Evolutionary conservation across 225 moss, liverwort and hornwort species (phyloP), one percentile per base, ranked within the genome.

Genomic region (Thuidium tamariscinum): DNA sequence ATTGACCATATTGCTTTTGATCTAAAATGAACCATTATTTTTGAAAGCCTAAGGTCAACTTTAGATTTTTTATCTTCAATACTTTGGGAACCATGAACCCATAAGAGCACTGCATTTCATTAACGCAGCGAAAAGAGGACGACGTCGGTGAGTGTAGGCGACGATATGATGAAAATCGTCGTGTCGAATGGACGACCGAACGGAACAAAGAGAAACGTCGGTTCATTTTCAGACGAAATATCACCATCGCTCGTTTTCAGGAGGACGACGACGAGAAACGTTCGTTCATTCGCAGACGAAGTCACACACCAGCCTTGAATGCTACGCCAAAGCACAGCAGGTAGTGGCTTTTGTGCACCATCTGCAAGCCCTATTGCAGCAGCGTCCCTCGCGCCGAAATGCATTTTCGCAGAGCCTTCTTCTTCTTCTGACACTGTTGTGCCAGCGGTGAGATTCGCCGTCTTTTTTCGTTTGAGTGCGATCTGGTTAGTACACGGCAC

Each of bases 271-370:
- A 39, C 32, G 19, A 55, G 32, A 29, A 81, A 18, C 63, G 73
- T 49, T 70, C 83, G 88, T 88, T 79, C 84, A 21, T 42, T 8
- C 6, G 9, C 11, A 56, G 61, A 63, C 88, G 88, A 36, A 83
- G 79, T 88, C 88, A 19, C 32, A 71, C 52, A 46, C 15, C 72
- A 17, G 80, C 36, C 84, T 88, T 84, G 88, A 80, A 83, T 74
- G 60, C 84, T 56, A 73, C 84, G 80, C 30, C 63, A 71, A n/a
- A 51, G 68, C 83, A 26, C 37, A 30, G 76, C 25, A 64, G 39
- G 55, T 4, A 48, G 82, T 41, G 83, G 16, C 84, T 57, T 80
- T 41, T 46, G 73, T 44, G 27, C 52, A 39, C 41, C 71, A 6
- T 54, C 62, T 22, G n/a, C 72, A 71, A 70, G 80, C 63, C 72